phyloP scores from a whole-genome alignment of 208 protist species.

The Crithidia brevicula region DNA sequence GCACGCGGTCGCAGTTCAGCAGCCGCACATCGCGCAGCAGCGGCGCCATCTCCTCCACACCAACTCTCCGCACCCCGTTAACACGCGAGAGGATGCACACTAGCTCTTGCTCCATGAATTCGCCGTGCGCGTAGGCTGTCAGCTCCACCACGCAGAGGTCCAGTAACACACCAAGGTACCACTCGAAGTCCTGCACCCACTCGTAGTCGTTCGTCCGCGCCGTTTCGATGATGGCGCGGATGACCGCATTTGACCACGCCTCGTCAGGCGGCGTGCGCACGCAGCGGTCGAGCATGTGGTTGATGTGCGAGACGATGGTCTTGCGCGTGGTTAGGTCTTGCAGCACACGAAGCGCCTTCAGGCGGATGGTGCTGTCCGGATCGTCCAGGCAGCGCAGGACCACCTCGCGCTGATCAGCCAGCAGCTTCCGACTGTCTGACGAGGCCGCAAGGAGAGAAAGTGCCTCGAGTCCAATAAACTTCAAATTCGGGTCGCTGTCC shows the following conservation, averaged over 20 bases:
- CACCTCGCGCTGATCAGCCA: conserved; percentile 91
- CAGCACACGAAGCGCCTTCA: conserved; percentile 94
- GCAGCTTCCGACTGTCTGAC: conserved; percentile 90
- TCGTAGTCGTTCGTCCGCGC: conserved; percentile 86
- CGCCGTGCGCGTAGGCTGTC: conserved; percentile 74
- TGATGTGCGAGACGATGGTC: conserved; percentile 88
- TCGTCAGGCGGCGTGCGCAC: conserved; percentile 74
- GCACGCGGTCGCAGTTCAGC: conserved; percentile 44
- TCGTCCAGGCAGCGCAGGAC: conserved; percentile 96
- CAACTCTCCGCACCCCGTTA: conserved; percentile 82
- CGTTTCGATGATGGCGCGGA: conserved; percentile 87
- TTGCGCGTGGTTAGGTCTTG: conserved; percentile 92
- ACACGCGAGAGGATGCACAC: conserved; percentile 95
- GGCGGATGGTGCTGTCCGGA: conserved; percentile 96
- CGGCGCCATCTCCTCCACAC: conserved; percentile 61
- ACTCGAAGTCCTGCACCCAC: conserved; percentile 97
- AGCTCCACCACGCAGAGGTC: conserved; percentile 83
- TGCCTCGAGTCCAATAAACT: conserved; percentile 97
- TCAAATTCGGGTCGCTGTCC: conserved; percentile 98
- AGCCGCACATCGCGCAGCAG: conserved; percentile 59
- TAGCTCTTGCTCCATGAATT: conserved; percentile 90
- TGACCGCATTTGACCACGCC: conserved; percentile 92
- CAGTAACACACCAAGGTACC: conserved; percentile 96
- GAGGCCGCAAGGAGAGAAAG: conserved; percentile 89
- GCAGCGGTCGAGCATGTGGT: conserved; percentile 74